phyloP scores from a whole-genome alignment of 108 stramenopile genomes.

The Chaetoceros tenuissimus region DNA sequence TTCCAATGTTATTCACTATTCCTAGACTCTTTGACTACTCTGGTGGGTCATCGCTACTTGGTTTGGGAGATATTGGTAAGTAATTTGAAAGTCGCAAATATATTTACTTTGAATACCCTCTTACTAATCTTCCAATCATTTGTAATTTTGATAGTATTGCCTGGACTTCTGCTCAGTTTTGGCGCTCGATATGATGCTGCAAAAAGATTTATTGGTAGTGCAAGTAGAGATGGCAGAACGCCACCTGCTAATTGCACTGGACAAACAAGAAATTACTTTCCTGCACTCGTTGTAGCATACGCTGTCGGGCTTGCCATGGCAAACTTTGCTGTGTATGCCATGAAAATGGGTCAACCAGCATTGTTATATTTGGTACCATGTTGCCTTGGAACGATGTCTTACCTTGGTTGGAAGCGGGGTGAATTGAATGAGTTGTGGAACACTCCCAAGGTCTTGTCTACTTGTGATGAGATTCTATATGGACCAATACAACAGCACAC shows the following conservation, averaged over 20 bases:
- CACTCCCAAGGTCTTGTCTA: conserved; percentile 51
- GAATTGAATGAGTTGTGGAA: conserved; percentile 68
- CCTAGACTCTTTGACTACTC: conserved; percentile 66
- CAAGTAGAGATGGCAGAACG: conserved; percentile 5
- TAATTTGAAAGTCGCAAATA: too few species aligned
- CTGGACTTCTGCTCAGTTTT: conserved; percentile 58
- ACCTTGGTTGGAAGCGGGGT: conserved; percentile 40
- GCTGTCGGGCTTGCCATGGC: conserved; percentile 83
- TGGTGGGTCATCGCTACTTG: conserved; percentile 79
- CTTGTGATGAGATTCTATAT: conserved; percentile 49
- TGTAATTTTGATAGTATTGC: conserved; percentile 33
- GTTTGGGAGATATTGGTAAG: conserved; percentile 83
- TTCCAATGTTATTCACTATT: conserved; percentile 82
- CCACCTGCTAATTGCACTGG: conserved; percentile 9
- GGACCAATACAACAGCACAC: too few species aligned
- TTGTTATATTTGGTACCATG: conserved; percentile 87
- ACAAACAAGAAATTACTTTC: conserved; percentile 53
- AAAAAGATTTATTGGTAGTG: conserved; percentile 26
- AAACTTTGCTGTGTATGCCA: conserved; percentile 79
- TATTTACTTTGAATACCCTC: too few species aligned
- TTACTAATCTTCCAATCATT: not conserved
- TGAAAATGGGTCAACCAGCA: conserved; percentile 85
- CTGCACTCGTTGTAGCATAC: conserved; percentile 69
- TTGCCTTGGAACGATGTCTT: conserved; percentile 73
- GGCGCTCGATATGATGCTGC: conserved; percentile 46